Base-by-base conservation (phyloP, 2,329 filamentous ascomycete genomes). In the Alternaria sp. region DNA sequence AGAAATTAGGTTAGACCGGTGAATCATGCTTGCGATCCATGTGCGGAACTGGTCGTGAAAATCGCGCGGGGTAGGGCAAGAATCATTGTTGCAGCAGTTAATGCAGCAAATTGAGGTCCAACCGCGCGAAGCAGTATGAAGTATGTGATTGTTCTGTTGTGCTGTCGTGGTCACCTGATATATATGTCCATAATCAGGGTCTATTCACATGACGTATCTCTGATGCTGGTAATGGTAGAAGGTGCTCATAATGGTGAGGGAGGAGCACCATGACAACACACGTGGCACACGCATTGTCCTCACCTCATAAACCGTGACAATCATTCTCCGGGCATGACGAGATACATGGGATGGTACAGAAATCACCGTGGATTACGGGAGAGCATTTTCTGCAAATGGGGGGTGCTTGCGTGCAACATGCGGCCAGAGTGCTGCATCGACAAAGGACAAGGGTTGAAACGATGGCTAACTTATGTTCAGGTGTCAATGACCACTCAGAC, bases 161-260 rank as follows among this genome's bases (percentile, higher is more conserved):
- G 17, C 3, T 39, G 17, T 39, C 4, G 17, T 39, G 26, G n/a
- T n/a, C n/a, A n/a, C n/a, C n/a, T n/a, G n/a, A n/a, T 49, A 28
- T 49, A 24, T 36, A 49, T 23, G 8, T 3, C 33, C 23, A 49
- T 17, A 37, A 24, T 36, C 13, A 36, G 21, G 33, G 33, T 49
- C 31, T 49, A 37, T 49, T 49, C 37, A 49, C 13, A 49, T 26
- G 21, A 49, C 45, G 10, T 49, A 49, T 28, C 11, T 49, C 45
- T 49, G 7, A 49, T 37, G 23, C 45, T 28, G 8, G 45, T 49
- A 49, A 37, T 13, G 13, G 21, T 49, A 37, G 21, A 37, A 49
- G 45, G 33, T 49, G 2, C 17, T 49, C 23, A 49, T 49, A 14
- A n/a, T 8, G 21, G 31, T 26, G 3, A 37, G 45, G 13, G 45